Percentiles rank a stretch among this genome's conserved stretches.
Evolutionary conservation across 192 early-diverging fungal genomes (phyloP).

Genomic region (Linnemannia hyalina): DNA sequence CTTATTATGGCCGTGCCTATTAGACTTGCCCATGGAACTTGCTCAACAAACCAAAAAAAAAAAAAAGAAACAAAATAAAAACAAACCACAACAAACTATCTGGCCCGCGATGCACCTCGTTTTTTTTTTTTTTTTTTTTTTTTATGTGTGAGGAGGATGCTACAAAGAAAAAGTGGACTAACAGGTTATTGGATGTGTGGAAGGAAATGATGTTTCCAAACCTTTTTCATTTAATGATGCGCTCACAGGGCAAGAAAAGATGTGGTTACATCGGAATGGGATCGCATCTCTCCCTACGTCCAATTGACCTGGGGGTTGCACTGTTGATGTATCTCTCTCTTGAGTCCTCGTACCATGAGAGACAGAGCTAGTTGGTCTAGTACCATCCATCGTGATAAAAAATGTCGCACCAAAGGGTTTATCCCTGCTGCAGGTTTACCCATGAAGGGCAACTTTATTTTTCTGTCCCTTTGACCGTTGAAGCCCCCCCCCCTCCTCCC

Average conservation of each 20-base stretch:
- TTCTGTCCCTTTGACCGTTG: neutral
- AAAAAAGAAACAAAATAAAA: neutral
- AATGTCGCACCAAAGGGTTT: neutral
- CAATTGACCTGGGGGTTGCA: too few species aligned
- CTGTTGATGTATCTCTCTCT: too few species aligned
- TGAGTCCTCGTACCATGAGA: too few species aligned
- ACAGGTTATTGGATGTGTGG: neutral
- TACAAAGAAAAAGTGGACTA: neutral
- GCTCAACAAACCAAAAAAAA: neutral
- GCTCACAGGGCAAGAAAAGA: neutral
- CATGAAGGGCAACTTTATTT: neutral
- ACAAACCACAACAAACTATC: neutral
- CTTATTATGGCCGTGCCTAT: neutral
- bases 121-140: too few species aligned
- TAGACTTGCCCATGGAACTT: neutral
- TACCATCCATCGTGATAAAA: neutral
- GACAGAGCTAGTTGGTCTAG: neutral
- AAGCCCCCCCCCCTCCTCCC: neutral
- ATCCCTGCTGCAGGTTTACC: neutral
- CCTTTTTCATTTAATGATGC: neutral
- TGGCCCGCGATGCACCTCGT: too few species aligned
- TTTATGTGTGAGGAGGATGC: neutral
- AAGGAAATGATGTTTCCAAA: slow-evolving; percentile 6
- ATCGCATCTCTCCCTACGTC: neutral
- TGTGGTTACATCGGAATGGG: neutral